A percentile compares a stretch with the other conserved stretches of the same genome.
These are phyloP conservation scores for Leucogyrophana mollusca DNA, from an alignment of 768 basidiomycete species.

Conservation along the genomic window DNA sequence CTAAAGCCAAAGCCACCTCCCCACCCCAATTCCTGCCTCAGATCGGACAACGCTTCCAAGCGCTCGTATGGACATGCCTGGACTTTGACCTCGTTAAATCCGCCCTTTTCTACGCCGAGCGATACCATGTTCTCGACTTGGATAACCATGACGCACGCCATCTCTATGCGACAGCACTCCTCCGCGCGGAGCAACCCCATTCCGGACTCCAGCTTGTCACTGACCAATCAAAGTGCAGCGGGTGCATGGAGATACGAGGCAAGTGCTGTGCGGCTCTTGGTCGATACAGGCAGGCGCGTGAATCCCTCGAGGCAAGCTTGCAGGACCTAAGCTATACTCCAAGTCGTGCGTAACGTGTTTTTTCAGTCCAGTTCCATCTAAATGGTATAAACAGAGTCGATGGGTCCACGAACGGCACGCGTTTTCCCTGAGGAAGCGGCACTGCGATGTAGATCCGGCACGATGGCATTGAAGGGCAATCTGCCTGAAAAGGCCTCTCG, in stretches of 20 bases:
- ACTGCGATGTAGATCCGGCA: slow-evolving; percentile 74
- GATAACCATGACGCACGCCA: slow-evolving; percentile 79
- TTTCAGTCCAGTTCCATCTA: slow-evolving; percentile 10
- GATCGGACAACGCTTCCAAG: slow-evolving; percentile 67
- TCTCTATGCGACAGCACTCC: slow-evolving; percentile 77
- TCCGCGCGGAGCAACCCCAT: slow-evolving; percentile 67
- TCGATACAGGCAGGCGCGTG: slow-evolving; percentile 73
- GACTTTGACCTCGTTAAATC: slow-evolving; percentile 77
- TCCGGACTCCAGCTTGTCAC: slow-evolving; percentile 74
- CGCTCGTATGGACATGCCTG: slow-evolving; percentile 80
- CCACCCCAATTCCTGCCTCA: slow-evolving; percentile 48
- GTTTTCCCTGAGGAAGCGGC: slow-evolving; percentile 72
- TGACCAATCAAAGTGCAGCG: slow-evolving; percentile 59
- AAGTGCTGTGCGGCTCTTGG: slow-evolving; percentile 72
- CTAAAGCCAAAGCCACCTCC: slow-evolving; percentile 26
- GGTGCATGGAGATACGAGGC: slow-evolving; percentile 79
- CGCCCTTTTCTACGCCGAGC: slow-evolving; percentile 87
- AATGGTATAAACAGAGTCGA: slow-evolving; percentile 45
- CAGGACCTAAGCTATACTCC: slow-evolving; percentile 51
- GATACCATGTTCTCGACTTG: slow-evolving; percentile 71
- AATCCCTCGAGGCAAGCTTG: slow-evolving; percentile 64
- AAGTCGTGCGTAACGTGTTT: slow-evolving; percentile 46
- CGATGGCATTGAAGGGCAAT: slow-evolving; percentile 76
- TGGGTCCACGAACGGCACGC: slow-evolving; percentile 50
- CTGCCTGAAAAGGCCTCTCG: slow-evolving; percentile 67